Base-by-base conservation (phyloP, 441 rosid species). In the Manihot esculenta region DNA sequence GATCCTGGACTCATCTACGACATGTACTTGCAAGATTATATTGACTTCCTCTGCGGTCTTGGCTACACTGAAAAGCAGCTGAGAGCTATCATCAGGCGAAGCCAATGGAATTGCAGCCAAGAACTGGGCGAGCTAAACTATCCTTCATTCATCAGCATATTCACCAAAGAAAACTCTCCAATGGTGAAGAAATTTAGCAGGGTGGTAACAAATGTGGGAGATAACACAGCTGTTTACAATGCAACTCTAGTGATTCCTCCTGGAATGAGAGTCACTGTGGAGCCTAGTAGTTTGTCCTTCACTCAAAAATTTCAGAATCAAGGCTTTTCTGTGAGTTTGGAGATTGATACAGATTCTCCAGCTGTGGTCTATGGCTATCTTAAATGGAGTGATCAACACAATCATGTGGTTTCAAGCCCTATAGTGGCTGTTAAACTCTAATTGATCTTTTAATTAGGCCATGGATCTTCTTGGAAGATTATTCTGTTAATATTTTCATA, bases 1-100 rank as follows among this genome's bases (percentile, higher is more conserved):
- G 86, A 92, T 77, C 94, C 89, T 7, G 89, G 92, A 10, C 87
- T 92, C 35, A 74, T 92, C 2, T 92, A 90, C 51, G 91, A 87
- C 71, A 77, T 90, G 41, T 64, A 76, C 1, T 74, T 77, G 9
- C 70, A 76, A 56, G 97, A 90, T 78, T 90, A 90, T 51, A 67
- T 86, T 3, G 78, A 82, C 69, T 89, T 83, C 74, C 51, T 89
- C 6, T 89, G 94, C 56, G 76, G 82, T 13, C 86, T 84, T 3
- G 70, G 72, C 35, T 85, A 81, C 48, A 76, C 76, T 3, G 62
- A 68, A 41, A 69, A 66, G n/a, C 78, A 83, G 65, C 82, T 84
- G 76, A 75, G 49, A n/a, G 75, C 75, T 26, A 33, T 83, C 64
- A 66, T 79, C 55, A 53, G 86, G 44, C 60, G 47, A 61, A 57